phyloP scores from a whole-genome alignment of 495 filamentous ascomycete species.

The Penicillium subrubescens region DNA sequence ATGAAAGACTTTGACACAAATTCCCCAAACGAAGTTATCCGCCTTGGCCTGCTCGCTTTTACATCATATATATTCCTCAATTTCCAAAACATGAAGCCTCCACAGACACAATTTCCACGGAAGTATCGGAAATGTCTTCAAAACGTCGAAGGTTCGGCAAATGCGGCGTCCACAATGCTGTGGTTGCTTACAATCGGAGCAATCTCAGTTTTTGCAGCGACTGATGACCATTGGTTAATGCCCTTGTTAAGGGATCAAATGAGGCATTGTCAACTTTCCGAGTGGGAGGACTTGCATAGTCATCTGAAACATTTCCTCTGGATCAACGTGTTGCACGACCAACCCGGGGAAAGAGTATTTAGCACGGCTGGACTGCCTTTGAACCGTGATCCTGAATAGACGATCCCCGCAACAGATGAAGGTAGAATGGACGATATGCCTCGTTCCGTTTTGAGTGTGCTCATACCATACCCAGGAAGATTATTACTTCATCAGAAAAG shows the following conservation, averaged over 20 bases:
- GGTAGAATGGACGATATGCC: no score
- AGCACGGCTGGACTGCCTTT: background rate
- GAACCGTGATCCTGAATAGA: background rate
- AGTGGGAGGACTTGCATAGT: background rate
- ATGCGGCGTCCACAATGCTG: slow-evolving; percentile 19
- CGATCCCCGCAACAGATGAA: background rate
- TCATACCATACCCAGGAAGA: no score
- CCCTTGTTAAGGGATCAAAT: slow-evolving; percentile 1
- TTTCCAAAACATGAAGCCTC: slow-evolving; percentile 29
- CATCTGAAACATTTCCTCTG: background rate
- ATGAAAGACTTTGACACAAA: slow-evolving; percentile 25
- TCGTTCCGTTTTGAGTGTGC: no score
- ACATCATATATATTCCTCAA: slow-evolving; percentile 42
- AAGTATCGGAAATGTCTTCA: slow-evolving; percentile 17
- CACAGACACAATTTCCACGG: slow-evolving; percentile 29
- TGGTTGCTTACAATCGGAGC: slow-evolving; percentile 43
- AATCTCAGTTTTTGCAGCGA: slow-evolving; percentile 29
- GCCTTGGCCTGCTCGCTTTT: slow-evolving; percentile 43
- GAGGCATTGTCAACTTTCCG: background rate
- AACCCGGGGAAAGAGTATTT: background rate
- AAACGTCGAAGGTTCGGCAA: background rate
- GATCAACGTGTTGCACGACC: background rate
- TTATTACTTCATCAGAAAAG: no score
- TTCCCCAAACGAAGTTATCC: slow-evolving; percentile 37
- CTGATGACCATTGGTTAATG: slow-evolving; percentile 6